Evolutionary conservation across 495 filamentous ascomycete species (phyloP), one percentile per base, ranked within the genome.

Genomic region (Clohesyomyces aquaticus): DNA sequence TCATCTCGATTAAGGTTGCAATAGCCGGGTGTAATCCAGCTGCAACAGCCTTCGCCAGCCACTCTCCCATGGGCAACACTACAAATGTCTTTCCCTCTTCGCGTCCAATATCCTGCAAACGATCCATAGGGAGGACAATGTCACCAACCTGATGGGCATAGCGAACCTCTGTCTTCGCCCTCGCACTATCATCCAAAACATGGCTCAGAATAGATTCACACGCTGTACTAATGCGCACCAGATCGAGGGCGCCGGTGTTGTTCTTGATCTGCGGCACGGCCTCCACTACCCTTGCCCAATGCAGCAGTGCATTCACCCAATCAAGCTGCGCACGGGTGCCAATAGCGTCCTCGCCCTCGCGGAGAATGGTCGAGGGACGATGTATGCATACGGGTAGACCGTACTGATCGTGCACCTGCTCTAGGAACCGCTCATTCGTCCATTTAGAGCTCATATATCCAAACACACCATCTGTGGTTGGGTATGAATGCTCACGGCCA

Each of bases 371-470:
- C 8, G 51, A 3, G 2, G 51, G 51, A 4, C 51, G 51, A 21
- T 54, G 51, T 8, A 54, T 32, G 25, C 11, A n/a, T 2, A 54
- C 51, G 2, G 2, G 51, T 22, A 32, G 19, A 9, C 23, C 23
- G 19, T 32, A 19, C n/a, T 38, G 21, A 4, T 35, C 14, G 42
- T 2, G 16, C 19, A 19, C 11, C 0, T n/a, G 43, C 35, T 63
- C 59, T 0, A 63, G n/a, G 2, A 63, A 23, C 16, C 14, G 28
- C 59, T 63, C 59, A 38, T 38, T 47, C 4, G 41, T 21, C 59
- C 59, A 63, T 23, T 63, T 63, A 0, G 19, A 28, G 1, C 35
- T 25, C 2, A 19, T 38, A 38, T 55, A 63, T 2, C 50, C 59
- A 3, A n/a, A 1, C 0, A 23, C 1, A 1, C 38, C 59, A 32